phyloP scores from a whole-genome alignment of 1,284 basidiomycete genomes.

The Volvariella surrecta region DNA sequence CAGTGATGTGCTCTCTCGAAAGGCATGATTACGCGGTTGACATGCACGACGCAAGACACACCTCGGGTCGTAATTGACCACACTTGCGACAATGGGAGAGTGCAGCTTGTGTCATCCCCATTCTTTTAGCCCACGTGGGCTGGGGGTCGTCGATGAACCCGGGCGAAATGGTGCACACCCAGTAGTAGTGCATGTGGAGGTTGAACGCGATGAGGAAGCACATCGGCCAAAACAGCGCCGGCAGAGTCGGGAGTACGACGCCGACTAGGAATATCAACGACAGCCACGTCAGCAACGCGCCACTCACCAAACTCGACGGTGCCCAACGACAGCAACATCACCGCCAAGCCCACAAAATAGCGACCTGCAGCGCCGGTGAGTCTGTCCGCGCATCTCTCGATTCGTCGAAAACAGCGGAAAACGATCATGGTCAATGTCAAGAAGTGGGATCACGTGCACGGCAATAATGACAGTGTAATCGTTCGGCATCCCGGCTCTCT shows the following conservation, averaged over 20 bases:
- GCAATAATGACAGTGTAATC: too few relatives aligned
- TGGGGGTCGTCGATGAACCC: slow-evolving; percentile 59
- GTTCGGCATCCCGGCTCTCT: slow-evolving; percentile 1
- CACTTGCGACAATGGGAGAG: slow-evolving; percentile 65
- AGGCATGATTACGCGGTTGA: neutral
- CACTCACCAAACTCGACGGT: slow-evolving; percentile 77
- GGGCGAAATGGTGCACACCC: slow-evolving; percentile 70
- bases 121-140: slow-evolving; percentile 25
- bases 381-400: slow-evolving; percentile 74
- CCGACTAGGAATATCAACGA: slow-evolving; percentile 46
- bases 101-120: slow-evolving; percentile 42
- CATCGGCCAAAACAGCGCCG: slow-evolving; percentile 50
- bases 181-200: slow-evolving; percentile 78
- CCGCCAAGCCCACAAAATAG: slow-evolving; percentile 76
- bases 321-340: slow-evolving; percentile 62
- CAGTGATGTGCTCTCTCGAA: slow-evolving; percentile 90
- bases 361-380: slow-evolving; percentile 89
- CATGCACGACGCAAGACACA: slow-evolving; percentile 21
- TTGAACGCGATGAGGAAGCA: slow-evolving; percentile 75
- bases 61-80: slow-evolving; percentile 72
- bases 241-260: slow-evolving; percentile 52
- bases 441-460: too few relatives aligned
- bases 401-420: slow-evolving; percentile 78
- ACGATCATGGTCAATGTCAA: slow-evolving; percentile 52
- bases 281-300: neutral